Evolutionary conservation across 805 yeast genomes (phyloP).

Genomic region (Kodamaea leandrae): DNA sequence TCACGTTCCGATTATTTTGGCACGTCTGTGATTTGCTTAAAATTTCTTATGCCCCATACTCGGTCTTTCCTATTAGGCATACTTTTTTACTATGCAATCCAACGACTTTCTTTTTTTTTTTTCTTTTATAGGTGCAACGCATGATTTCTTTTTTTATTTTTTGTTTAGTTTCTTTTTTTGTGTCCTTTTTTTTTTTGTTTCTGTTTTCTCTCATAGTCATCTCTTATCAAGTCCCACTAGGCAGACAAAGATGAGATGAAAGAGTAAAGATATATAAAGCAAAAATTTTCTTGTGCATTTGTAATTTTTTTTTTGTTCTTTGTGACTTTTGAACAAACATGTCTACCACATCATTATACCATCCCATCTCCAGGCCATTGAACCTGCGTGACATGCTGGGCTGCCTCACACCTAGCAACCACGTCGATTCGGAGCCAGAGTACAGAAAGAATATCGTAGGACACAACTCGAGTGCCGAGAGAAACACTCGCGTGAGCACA

Average conservation of each 20-base stretch:
- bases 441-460: background rate
- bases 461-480: conserved; percentile 2
- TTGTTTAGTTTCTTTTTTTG: conserved; percentile 1
- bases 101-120: conserved; percentile 2
- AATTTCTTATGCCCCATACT: background rate
- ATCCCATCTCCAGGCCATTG: conserved; percentile 31
- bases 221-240: conserved; percentile 6
- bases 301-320: background rate
- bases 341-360: conserved; percentile 20
- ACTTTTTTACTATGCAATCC: background rate
- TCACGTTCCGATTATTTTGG: background rate
- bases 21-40: background rate
- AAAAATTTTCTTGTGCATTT: conserved; percentile 1
- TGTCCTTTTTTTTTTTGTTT: conserved; percentile 4
- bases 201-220: conserved; percentile 8
- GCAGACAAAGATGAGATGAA: background rate
- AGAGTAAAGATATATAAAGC: background rate
- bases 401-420: conserved; percentile 30
- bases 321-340: conserved; percentile 3
- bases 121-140: conserved; percentile 1
- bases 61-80: no score
- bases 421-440: conserved; percentile 8
- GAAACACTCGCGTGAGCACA: conserved; percentile 1
- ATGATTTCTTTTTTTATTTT: conserved; percentile 1
- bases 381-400: conserved; percentile 27